Conservation (phyloP, 2,329 filamentous ascomycete species). For the Ciborinia camelliae region DNA sequence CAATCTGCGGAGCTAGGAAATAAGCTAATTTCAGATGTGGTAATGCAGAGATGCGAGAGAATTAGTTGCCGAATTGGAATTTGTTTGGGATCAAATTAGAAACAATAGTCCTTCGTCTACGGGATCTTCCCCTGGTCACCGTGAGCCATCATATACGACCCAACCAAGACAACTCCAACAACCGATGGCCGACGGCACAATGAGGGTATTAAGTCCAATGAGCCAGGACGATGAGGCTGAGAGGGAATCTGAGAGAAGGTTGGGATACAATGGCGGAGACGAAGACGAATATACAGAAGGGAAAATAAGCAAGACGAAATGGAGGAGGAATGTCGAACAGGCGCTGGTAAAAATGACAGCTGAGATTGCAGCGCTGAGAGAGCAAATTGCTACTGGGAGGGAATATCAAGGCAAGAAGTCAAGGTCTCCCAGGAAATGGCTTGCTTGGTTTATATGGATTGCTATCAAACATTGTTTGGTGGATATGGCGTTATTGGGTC, state of each 20-base stretch:
- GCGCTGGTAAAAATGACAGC: constrained; percentile 86
- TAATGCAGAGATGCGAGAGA: constrained; percentile 69
- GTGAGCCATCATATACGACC: constrained; percentile 34
- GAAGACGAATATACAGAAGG: constrained; percentile 43
- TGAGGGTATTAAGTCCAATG: constrained; percentile 78
- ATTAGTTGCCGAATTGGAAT: constrained; percentile 91
- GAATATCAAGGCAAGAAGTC: constrained; percentile 66
- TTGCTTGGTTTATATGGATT: constrained; percentile 67
- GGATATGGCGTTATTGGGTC: constrained; percentile 62
- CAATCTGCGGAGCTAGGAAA: neutral
- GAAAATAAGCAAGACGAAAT: constrained; percentile 52
- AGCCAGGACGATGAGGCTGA: constrained; percentile 75
- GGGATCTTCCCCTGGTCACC: constrained; percentile 51
- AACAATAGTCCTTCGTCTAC: constrained; percentile 70
- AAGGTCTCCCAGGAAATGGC: constrained; percentile 65
- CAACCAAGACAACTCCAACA: constrained; percentile 44
- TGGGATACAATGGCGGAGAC: constrained; percentile 43
- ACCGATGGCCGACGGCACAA: constrained; percentile 49
- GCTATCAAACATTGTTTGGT: constrained; percentile 69
- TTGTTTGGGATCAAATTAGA: constrained; percentile 98
- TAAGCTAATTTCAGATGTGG: constrained; percentile 20
- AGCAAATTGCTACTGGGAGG: constrained; percentile 78
- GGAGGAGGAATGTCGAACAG: constrained; percentile 79
- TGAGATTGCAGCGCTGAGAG: constrained; percentile 85
- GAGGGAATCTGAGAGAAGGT: constrained; percentile 46